These are phyloP conservation scores for Macrolepiota albuminosa DNA, from an alignment of 768 basidiomycete species.

Conservation along the genomic window DNA sequence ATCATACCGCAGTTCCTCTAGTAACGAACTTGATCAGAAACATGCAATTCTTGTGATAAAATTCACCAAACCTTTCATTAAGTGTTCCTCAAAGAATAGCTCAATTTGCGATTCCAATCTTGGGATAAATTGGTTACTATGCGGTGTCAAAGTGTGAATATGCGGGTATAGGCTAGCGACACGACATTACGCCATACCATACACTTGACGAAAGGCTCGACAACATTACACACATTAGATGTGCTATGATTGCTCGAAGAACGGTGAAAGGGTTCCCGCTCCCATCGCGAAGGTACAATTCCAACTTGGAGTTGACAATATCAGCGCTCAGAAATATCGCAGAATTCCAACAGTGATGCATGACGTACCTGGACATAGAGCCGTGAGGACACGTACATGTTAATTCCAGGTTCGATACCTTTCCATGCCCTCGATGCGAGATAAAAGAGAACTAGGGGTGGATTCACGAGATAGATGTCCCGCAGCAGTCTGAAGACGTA, in stretches of 20 bases:
- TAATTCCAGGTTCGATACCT: conserved; percentile 13
- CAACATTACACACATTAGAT: conserved; percentile 8
- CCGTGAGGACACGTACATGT: conserved; percentile 10
- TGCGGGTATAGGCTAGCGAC: neutral
- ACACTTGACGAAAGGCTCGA: conserved; percentile 4
- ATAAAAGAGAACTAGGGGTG: conserved; percentile 9
- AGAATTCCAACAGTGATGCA: neutral
- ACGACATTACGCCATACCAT: conserved; percentile 1
- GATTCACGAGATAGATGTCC: conserved; percentile 12
- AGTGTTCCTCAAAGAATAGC: conserved; percentile 11
- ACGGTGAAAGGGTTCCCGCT: neutral
- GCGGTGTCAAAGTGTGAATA: neutral
- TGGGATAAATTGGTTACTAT: conserved; percentile 4
- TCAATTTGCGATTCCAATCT: conserved; percentile 5
- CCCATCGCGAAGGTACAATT: conserved; percentile 11
- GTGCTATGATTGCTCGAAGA: conserved; percentile 1
- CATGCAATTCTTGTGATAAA: neutral
- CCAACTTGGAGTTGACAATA: conserved; percentile 3
- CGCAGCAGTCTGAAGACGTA: conserved; percentile 4
- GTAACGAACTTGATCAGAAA: neutral
- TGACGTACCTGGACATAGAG: conserved; percentile 8
- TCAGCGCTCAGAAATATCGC: neutral
- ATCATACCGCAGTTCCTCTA: conserved; percentile 13
- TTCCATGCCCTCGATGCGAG: conserved; percentile 10
- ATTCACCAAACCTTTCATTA: conserved; percentile 8